A percentile compares a stretch with the other conserved stretches of the same genome.
These are phyloP conservation scores for Paracorniculantispora psalliotae DNA, from an alignment of 2,329 filamentous ascomycete genomes.

Conservation along the genomic window DNA sequence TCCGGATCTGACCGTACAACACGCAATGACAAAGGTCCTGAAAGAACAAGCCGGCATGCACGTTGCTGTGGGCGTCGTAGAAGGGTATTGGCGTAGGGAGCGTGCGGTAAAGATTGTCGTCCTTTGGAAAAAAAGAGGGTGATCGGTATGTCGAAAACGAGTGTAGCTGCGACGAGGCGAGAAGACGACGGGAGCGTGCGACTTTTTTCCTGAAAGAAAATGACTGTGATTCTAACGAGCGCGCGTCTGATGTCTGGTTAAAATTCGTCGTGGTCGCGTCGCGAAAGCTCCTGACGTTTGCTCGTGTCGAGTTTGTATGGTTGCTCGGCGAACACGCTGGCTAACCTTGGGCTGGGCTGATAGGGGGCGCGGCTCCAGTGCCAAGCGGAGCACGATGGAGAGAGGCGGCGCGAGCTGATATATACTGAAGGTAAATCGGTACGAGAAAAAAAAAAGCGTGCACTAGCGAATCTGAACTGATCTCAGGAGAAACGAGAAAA, in stretches of 20 bases:
- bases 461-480: neutral
- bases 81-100: neutral
- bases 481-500: neutral
- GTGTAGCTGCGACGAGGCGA: neutral
- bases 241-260: neutral
- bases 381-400: neutral
- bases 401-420: neutral
- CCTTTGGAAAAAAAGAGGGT: conserved; percentile 1
- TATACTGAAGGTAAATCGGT: neutral
- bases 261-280: conserved; percentile 2
- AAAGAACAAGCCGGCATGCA: neutral
- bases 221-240: neutral
- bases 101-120: conserved; percentile 6
- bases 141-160: neutral
- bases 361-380: neutral
- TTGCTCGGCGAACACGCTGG: conserved; percentile 10
- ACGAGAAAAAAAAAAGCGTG: neutral
- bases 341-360: neutral
- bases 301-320: neutral
- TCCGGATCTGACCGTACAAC: neutral
- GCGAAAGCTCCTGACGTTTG: conserved; percentile 12
- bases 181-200: neutral
- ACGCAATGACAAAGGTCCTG: neutral
- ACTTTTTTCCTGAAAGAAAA: neutral
- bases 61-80: neutral